These are phyloP conservation scores for Diaporthe amygdali DNA, from an alignment of 2,329 filamentous ascomycete genomes.

Conservation along the genomic window DNA sequence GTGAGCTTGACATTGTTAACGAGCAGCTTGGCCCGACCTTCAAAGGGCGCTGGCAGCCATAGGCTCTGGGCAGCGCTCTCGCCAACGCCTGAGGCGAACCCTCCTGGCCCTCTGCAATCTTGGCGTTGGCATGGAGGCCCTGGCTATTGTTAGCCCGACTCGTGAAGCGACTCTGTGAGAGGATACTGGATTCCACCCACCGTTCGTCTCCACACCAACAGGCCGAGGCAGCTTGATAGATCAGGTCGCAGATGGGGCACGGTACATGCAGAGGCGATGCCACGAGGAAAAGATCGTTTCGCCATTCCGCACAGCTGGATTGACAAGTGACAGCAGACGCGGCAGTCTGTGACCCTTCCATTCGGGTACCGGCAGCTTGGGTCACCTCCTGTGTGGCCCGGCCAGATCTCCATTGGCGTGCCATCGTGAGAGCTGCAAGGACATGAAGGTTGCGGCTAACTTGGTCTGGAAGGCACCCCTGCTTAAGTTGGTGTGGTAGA, in stretches of 20 bases:
- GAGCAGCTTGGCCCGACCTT: background rate
- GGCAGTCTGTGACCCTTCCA: background rate
- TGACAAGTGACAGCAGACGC: background rate
- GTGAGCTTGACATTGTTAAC: background rate
- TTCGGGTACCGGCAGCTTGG: conserved; percentile 1
- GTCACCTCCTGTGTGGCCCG: background rate
- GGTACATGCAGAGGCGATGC: background rate
- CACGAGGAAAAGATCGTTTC: background rate
- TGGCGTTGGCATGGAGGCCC: too few relatives aligned
- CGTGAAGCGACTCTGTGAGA: background rate
- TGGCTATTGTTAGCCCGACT: too few relatives aligned
- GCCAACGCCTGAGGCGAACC: too few relatives aligned
- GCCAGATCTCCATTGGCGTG: background rate
- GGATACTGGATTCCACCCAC: background rate
- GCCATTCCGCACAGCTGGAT: background rate
- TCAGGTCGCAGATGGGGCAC: background rate
- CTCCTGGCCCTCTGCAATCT: too few relatives aligned
- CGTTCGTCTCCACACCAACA: background rate
- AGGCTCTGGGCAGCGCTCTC: too few relatives aligned
- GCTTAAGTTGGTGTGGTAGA: background rate
- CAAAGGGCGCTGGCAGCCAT: too few relatives aligned
- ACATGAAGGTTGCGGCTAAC: background rate
- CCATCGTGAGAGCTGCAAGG: background rate
- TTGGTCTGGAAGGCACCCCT: background rate
- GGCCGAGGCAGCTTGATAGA: background rate